These are phyloP conservation scores for Spathaspora boniae DNA, from an alignment of 805 yeast species.

Conservation along the genomic window DNA sequence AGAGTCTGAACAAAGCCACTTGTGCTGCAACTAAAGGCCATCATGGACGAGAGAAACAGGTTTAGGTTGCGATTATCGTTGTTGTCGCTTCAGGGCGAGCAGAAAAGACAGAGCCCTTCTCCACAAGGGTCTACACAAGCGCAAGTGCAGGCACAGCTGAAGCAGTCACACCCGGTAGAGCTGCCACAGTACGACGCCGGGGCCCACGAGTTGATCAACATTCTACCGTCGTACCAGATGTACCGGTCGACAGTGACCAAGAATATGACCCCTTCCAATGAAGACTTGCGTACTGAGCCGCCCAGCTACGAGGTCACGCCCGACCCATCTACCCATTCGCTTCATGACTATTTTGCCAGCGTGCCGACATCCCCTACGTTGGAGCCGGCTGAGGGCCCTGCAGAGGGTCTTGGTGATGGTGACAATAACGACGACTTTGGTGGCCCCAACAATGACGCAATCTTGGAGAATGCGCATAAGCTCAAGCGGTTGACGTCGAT, in stretches of 20 bases:
- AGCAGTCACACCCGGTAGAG: not conserved
- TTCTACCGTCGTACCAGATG: slow-evolving; percentile 41
- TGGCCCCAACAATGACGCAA: slow-evolving; percentile 24
- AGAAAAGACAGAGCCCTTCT: slow-evolving; percentile 1
- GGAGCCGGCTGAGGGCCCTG: slow-evolving; percentile 5
- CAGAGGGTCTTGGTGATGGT: slow-evolving; percentile 7
- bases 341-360: slow-evolving; percentile 18
- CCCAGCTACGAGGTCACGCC: slow-evolving; percentile 30
- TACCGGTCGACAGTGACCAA: slow-evolving; percentile 36
- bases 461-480: slow-evolving; percentile 33
- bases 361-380: slow-evolving; percentile 15
- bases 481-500: slow-evolving; percentile 28
- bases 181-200: slow-evolving; percentile 10
- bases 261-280: slow-evolving; percentile 28
- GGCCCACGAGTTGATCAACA: slow-evolving; percentile 29
- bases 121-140: not conserved
- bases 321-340: slow-evolving; percentile 11
- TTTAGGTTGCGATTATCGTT: slow-evolving; percentile 18
- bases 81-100: slow-evolving; percentile 8
- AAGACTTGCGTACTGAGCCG: slow-evolving; percentile 26
- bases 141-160: not conserved
- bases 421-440: slow-evolving; percentile 2
- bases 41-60: slow-evolving; percentile 18
- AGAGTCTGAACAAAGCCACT: too few species aligned
- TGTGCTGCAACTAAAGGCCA: too few species aligned